Conservation (phyloP, 345 rosid species). For the Populus davidiana region DNA sequence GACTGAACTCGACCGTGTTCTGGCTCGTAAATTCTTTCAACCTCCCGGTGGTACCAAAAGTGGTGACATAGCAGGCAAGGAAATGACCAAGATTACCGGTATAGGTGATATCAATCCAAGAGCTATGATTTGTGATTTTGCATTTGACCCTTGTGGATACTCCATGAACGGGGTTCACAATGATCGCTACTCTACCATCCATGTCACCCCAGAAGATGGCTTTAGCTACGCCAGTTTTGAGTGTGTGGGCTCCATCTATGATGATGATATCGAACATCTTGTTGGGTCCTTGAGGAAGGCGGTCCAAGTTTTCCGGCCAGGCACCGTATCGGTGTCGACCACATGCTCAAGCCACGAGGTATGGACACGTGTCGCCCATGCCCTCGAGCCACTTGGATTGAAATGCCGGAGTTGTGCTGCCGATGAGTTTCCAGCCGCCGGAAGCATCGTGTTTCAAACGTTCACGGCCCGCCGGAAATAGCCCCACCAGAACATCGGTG, state of each 20-base stretch:
- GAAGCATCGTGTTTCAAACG: constrained; percentile 69
- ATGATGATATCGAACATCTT: constrained; percentile 43
- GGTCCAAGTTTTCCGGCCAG: constrained; percentile 75
- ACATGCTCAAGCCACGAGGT: constrained; percentile 54
- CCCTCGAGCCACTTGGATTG: constrained; percentile 62
- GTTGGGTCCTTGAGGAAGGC: constrained; percentile 54
- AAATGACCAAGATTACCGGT: constrained; percentile 78
- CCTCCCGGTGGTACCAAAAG: constrained; percentile 38
- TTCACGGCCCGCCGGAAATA: constrained; percentile 60
- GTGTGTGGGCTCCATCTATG: constrained; percentile 64
- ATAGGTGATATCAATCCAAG: constrained; percentile 58
- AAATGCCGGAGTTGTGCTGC: constrained; percentile 64
- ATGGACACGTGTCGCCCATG: constrained; percentile 57
- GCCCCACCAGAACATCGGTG: background rate
- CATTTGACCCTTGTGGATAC: constrained; percentile 96
- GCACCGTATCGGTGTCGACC: constrained; percentile 57
- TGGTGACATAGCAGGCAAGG: constrained; percentile 62
- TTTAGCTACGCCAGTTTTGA: constrained; percentile 95
- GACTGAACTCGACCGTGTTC: constrained; percentile 82
- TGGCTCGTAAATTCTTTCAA: constrained; percentile 57
- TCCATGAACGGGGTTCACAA: constrained; percentile 93
- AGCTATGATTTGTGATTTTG: constrained; percentile 78
- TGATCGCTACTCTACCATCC: constrained; percentile 93
- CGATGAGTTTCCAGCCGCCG: constrained; percentile 74
- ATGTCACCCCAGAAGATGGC: constrained; percentile 96